Percentiles rank a stretch among this genome's conserved stretches.
These are phyloP conservation scores for Puya raimondii DNA, from an alignment of 176 grass and related monocot genomes.

Conservation along the genomic window DNA sequence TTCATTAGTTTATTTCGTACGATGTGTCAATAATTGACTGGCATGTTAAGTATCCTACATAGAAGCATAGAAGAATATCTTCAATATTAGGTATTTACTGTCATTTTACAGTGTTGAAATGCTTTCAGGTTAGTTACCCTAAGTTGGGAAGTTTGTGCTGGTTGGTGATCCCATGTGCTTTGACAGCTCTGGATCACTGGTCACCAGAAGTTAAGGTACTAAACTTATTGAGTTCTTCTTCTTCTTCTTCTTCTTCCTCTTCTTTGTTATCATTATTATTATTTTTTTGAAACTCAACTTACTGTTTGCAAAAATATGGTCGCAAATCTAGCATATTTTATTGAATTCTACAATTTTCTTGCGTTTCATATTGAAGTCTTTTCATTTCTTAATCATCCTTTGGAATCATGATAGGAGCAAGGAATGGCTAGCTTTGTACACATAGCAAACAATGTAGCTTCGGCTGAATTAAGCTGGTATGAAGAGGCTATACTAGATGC, in stretches of 20 bases:
- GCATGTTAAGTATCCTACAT: too few relatives aligned
- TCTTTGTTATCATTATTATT: conserved; percentile 10
- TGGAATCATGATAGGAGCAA: conserved; percentile 44
- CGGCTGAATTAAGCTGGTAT: conserved; percentile 66
- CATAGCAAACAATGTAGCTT: conserved; percentile 63
- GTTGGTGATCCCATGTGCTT: conserved; percentile 73
- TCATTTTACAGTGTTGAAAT: conserved; percentile 11
- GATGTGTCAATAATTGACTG: too few relatives aligned
- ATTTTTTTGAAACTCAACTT: background rate
- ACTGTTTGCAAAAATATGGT: background rate
- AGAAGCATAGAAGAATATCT: background rate
- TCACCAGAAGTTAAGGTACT: conserved; percentile 72
- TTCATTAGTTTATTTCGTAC: too few relatives aligned
- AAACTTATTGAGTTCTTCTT: background rate
- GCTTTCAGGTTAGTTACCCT: conserved; percentile 53
- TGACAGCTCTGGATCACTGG: conserved; percentile 90
- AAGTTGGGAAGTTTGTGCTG: conserved; percentile 57
- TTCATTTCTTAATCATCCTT: background rate
- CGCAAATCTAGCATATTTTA: too few relatives aligned
- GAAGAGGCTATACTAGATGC: conserved; percentile 89
- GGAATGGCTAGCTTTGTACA: conserved; percentile 64
- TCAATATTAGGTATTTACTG: background rate
- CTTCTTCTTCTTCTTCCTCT: background rate
- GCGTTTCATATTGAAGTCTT: background rate
- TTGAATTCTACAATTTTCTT: too few relatives aligned